These are phyloP conservation scores for Solanum corneliomulleri DNA, from an alignment of 257 asterid species.

Conservation along the genomic window DNA sequence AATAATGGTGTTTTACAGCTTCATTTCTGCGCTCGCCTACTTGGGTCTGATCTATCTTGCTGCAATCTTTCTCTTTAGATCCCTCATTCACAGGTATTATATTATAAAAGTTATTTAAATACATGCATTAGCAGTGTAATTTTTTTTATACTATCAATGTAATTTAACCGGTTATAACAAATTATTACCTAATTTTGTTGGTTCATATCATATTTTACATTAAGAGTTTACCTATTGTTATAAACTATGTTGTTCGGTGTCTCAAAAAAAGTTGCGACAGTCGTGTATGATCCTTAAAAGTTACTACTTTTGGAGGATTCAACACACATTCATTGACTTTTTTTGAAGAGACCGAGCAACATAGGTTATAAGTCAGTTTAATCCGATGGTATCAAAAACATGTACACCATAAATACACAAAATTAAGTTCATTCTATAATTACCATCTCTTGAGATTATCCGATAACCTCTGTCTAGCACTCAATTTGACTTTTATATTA, in stretches of 20 bases:
- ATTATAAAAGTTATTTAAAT: too few species aligned
- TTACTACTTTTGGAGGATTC: not conserved
- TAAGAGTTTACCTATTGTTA: not conserved
- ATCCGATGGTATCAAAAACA: not conserved
- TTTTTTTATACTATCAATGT: not conserved
- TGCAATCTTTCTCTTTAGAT: slow-evolving; percentile 70
- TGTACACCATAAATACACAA: not conserved
- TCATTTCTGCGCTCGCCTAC: slow-evolving; percentile 65
- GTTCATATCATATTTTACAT: not conserved
- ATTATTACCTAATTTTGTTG: not conserved
- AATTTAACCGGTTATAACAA: not conserved
- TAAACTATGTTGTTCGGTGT: not conserved
- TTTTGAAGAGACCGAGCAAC: not conserved
- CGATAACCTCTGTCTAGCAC: not conserved
- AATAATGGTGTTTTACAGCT: slow-evolving; percentile 31
- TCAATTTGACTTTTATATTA: not conserved
- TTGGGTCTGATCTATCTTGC: slow-evolving; percentile 76
- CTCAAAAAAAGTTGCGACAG: not conserved
- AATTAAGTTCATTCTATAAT: not conserved
- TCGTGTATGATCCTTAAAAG: not conserved
- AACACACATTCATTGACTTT: not conserved
- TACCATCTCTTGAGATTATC: not conserved
- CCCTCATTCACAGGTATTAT: slow-evolving; percentile 67
- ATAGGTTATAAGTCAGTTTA: not conserved
- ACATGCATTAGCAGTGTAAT: not conserved